Percentiles rank a stretch among this genome's conserved stretches.
These are phyloP conservation scores for Dispira parvispora DNA, from an alignment of 192 early-diverging fungal genomes.

Conservation along the genomic window DNA sequence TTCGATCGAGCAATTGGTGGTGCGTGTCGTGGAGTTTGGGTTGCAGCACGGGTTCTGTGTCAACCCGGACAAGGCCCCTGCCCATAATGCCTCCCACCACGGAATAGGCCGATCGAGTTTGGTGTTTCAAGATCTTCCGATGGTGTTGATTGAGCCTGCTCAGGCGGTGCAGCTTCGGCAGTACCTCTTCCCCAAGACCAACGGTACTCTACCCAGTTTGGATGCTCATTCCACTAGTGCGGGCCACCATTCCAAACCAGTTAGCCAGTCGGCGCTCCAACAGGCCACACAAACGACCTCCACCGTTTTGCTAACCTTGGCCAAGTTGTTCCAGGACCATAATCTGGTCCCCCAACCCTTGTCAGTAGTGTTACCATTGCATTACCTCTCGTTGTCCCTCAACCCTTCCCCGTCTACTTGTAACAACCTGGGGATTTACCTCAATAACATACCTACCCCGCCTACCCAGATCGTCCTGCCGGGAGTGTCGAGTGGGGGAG, in stretches of 20 bases:
- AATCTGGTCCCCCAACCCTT: conserved; percentile 34
- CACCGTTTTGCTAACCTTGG: conserved; percentile 61
- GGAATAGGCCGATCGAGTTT: too few relatives aligned
- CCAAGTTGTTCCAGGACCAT: conserved; percentile 78
- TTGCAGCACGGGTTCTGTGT: conserved; percentile 21
- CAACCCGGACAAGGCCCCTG: conserved; percentile 17
- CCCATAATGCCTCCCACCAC: conserved; percentile 12
- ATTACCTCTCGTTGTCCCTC: conserved; percentile 66
- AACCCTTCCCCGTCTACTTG: conserved; percentile 73
- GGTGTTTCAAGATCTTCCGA: conserved; percentile 22
- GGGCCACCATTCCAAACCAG: conserved; percentile 13
- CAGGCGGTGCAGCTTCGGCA: conserved; percentile 39
- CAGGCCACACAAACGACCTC: conserved; percentile 44
- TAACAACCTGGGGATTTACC: conserved; percentile 79
- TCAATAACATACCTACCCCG: conserved; percentile 46
- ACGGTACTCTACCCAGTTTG: conserved; percentile 52
- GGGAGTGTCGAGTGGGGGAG: not conserved
- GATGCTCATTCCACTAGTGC: conserved; percentile 14
- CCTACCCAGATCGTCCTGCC: conserved; percentile 17
- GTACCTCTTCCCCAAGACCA: conserved; percentile 36
- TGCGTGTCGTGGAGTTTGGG: conserved; percentile 25
- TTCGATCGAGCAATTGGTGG: conserved; percentile 24
- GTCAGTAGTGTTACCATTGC: conserved; percentile 55
- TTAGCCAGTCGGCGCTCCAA: conserved; percentile 18
- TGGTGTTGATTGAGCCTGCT: conserved; percentile 43